Evolutionary conservation across 805 yeast genomes (phyloP), one percentile per base, ranked within the genome.

Genomic region (Pichia nakasei): DNA sequence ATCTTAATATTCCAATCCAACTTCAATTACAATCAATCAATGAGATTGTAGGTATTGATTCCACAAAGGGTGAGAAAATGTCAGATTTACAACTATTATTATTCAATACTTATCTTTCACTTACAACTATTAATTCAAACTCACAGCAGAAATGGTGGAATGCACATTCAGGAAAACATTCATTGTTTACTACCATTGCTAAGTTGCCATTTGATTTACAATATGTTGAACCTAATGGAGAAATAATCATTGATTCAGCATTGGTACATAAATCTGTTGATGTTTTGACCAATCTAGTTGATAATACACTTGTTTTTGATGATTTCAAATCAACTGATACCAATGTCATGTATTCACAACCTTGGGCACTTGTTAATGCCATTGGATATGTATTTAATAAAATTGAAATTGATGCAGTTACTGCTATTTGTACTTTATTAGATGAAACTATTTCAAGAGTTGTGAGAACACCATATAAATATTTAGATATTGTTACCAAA

Each of bases 371-470:
- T 6, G 60, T 80, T 2, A 68, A 70, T 42, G 70, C 87, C 8
- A 29, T 44, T 7, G 56, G 81, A 17, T 47, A 48, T 22, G 49
- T 43, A 7, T 57, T 52, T 29, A 51, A 55, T 4, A 20, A 43
- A 9, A 7, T 33, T 27, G 7, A 38, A 51, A 9, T 32, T 0
- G 37, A 41, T 5, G 48, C 50, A 26, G 51, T 58, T 24, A 55
- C 52, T 1, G 64, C 65, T 33, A 56, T 87, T 3, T 82, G 86
- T 82, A 66, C 65, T 11, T 59, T 86, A 26, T 49, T 91, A 7
- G 96, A 91, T 56, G 93, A 89, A 58, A 66, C 86, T 0, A 70
- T 87, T 26, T 69, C 86, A 1, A 72, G 96, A 49, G 71, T 81
- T 48, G 72, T 82, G 32, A 72, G 76, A 48, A 63, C 87, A 0